Conservation (phyloP, 768 basidiomycete species). For the Suillus weaverae region DNA sequence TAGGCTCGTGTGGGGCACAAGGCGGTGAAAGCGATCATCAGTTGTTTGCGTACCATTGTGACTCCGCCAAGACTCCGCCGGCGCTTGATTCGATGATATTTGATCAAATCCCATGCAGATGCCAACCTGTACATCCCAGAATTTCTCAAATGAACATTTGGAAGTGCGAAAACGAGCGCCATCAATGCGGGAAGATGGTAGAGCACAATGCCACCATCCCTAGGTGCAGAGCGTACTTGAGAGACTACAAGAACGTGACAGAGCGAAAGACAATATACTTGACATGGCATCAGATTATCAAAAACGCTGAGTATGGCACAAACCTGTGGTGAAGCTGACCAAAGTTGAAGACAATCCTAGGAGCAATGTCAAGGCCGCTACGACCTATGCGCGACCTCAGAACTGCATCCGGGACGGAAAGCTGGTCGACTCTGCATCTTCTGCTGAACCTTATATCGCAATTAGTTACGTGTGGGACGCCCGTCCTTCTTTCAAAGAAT, state of each 20-base stretch:
- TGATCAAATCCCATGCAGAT: neutral
- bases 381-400: neutral
- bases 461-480: slow-evolving; percentile 6
- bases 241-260: slow-evolving; percentile 5
- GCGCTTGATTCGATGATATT: neutral
- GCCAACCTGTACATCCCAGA: neutral
- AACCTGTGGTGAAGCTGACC: slow-evolving; percentile 1
- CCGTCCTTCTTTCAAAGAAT: slow-evolving; percentile 5
- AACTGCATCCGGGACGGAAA: slow-evolving; percentile 11
- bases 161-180: slow-evolving; percentile 2
- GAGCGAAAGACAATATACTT: slow-evolving; percentile 2
- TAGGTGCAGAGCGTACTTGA: slow-evolving; percentile 3
- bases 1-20: too few species aligned
- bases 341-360: slow-evolving; percentile 5
- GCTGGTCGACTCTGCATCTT: slow-evolving; percentile 6
- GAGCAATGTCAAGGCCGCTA: neutral
- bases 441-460: slow-evolving; percentile 6
- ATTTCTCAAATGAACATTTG: slow-evolving; percentile 7
- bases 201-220: neutral
- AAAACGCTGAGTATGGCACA: slow-evolving; percentile 2
- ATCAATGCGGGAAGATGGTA: slow-evolving; percentile 7
- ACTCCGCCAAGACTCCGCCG: neutral
- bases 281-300: slow-evolving; percentile 3
- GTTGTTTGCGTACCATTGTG: neutral
- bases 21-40: neutral